Evolutionary conservation across 257 asterid genomes (phyloP), one percentile per base, ranked within the genome.

Genomic region (Ilex aquifolium): DNA sequence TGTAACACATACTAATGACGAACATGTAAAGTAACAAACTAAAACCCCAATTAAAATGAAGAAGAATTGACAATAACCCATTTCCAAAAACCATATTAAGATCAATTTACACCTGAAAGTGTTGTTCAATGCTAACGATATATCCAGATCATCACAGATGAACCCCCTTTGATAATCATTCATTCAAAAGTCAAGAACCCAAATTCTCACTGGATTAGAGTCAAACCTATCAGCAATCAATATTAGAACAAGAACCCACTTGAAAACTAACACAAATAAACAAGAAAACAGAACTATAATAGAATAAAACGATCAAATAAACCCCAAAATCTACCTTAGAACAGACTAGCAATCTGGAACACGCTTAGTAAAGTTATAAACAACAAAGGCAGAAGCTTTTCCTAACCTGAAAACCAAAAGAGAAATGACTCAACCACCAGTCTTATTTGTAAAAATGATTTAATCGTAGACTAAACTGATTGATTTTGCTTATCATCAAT

Each of bases 81-180:
- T 16, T 31, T n/a, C 16, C 17, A 10, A 50, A 44, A 57, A 65
- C 75, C 64, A 63, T 39, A 65, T 64, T 72, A 59, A 62, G 51
- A 81, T 60, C 71, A 69, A 73, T 57, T 32, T 70, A 72, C 77
- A 59, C 70, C 69, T 72, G 67, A 61, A 69, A 62, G 59, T 65
- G 21, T 63, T 65, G 70, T 72, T 66, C 65, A 57, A 56, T 13
- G 63, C 21, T 60, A 36, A 59, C 52, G n/a, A 32, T 27, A 59
- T 42, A n/a, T 63, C 66, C 69, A 30, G 36, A 56, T 40, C 77
- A 73, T 30, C 7, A 62, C 72, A 66, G 57, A 64, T 32, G 44
- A 68, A 71, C 63, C 44, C 69, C 74, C 51, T 56, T 44, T 54
- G 62, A 72, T 56, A 36, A 50, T 51, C 64, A 53, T 55, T 31